Evolutionary conservation across 2,329 filamentous ascomycete species (phyloP).

Genomic region (Phyllosticta paracitricarpa): DNA sequence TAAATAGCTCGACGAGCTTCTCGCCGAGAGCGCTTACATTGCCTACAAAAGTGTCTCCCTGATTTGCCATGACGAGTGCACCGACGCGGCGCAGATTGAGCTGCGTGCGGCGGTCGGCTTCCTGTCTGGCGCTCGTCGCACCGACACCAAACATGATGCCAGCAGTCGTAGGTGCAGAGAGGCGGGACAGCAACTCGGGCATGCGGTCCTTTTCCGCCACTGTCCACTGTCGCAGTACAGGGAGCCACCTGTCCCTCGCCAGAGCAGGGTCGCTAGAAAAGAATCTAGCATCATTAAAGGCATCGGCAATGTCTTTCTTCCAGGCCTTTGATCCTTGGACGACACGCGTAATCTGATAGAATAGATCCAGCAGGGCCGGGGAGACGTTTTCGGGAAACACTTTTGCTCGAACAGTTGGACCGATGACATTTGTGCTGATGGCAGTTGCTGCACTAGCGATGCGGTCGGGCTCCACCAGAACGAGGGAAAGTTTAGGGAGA

Average conservation of each 20-base stretch:
- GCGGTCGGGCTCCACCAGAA: slow-evolving; percentile 78
- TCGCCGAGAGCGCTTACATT: slow-evolving; percentile 67
- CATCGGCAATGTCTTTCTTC: slow-evolving; percentile 87
- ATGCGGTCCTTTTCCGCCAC: slow-evolving; percentile 81
- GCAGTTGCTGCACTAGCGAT: slow-evolving; percentile 66
- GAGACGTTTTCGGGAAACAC: slow-evolving; percentile 79
- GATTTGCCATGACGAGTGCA: slow-evolving; percentile 65
- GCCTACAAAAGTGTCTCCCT: slow-evolving; percentile 67
- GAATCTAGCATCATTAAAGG: slow-evolving; percentile 82
- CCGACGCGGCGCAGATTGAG: slow-evolving; percentile 77
- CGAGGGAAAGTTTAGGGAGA: slow-evolving; percentile 69
- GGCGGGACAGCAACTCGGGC: slow-evolving; percentile 65
- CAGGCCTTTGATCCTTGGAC: slow-evolving; percentile 76
- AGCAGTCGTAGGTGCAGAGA: slow-evolving; percentile 79
- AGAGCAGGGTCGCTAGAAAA: slow-evolving; percentile 61
- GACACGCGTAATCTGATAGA: slow-evolving; percentile 68
- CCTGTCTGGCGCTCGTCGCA: slow-evolving; percentile 82
- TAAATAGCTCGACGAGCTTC: slow-evolving; percentile 77
- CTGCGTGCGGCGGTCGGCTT: slow-evolving; percentile 88
- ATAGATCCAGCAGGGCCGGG: slow-evolving; percentile 56
- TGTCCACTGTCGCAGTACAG: slow-evolving; percentile 73
- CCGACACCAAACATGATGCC: slow-evolving; percentile 99
- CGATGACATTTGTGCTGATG: slow-evolving; percentile 75
- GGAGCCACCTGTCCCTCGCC: slow-evolving; percentile 68
- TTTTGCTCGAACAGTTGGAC: slow-evolving; percentile 72